Base-by-base conservation (phyloP, 2,329 filamentous ascomycete species). In the Colletotrichum coccodes region DNA sequence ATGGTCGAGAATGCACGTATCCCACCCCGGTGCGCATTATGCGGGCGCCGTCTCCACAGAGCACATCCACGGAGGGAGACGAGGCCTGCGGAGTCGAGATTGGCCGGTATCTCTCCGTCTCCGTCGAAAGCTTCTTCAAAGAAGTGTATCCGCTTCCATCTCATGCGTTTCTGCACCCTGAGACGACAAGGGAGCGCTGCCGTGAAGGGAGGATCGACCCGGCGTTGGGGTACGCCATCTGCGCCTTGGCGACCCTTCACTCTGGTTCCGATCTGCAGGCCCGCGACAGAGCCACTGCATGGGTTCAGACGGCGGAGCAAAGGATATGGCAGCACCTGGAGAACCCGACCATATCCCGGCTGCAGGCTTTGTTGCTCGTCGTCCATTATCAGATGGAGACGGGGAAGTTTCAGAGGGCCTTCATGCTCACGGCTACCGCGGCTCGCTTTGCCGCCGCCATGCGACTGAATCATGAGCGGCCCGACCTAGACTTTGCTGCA, bases 331-430 rank as follows among this genome's bases (percentile, higher is more conserved):
- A 76, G 34, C 74, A 78, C 18, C 71, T 80, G 6, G 77, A 77
- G 16, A 74, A 72, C 5, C 78, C 77, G 0, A 70, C 73, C 2
- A 71, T 74, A 34, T 52, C 70, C 5, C 67, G 78, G 6, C 72
- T 80, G 1, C 83, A 85, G 70, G 82, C 83, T 11, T 77, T 85
- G 12, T 75, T 84, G 36, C 76, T 85, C 23, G 77, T 84, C 65
- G 82, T 85, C 61, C 81, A 82, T 69, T 83, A 84, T 61, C 79
- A 80, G 44, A 81, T 83, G 46, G 78, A 84, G 23, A 80, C 79
- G 11, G 83, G 83, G 46, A 77, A 75, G 12, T 84, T 83, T 30
- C 79, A 81, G 60, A 80, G 80, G 68, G 83, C 83, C 9, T 80
- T 81, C 52, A 81, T 81, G 79, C 71, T 81, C 0, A 74, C 79